phyloP scores from a whole-genome alignment of 1,284 basidiomycete genomes.

The Ustilago crameri region DNA sequence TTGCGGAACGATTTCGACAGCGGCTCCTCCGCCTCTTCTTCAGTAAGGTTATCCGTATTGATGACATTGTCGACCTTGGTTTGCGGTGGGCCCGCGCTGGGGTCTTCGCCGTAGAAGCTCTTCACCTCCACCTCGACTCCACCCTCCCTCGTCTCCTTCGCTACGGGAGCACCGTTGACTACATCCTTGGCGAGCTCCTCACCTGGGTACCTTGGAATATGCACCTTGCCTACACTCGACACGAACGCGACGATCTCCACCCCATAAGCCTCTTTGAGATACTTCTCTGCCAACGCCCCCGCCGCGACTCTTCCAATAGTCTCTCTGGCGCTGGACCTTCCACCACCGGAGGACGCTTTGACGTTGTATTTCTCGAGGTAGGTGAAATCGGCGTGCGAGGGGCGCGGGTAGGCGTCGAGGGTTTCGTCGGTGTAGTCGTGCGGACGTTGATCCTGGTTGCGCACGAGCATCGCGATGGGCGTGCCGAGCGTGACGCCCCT shows the following conservation, averaged over 20 bases:
- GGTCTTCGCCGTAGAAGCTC: slow-evolving; percentile 46
- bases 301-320: slow-evolving; percentile 98
- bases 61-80: slow-evolving; percentile 58
- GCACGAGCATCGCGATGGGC: slow-evolving; percentile 93
- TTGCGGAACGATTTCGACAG: slow-evolving; percentile 84
- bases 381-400: slow-evolving; percentile 97
- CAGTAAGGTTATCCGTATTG: slow-evolving; percentile 72
- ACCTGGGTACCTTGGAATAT: slow-evolving; percentile 72
- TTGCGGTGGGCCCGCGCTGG: slow-evolving; percentile 69
- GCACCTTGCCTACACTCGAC: slow-evolving; percentile 91
- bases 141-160: slow-evolving; percentile 10
- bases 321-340: slow-evolving; percentile 91
- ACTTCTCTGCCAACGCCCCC: slow-evolving; percentile 97
- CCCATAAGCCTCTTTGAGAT: slow-evolving; percentile 85
- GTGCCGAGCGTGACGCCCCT: slow-evolving; percentile 95
- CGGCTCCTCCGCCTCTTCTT: slow-evolving; percentile 80
- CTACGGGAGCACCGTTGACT: slow-evolving; percentile 16
- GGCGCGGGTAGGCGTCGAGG: slow-evolving; percentile 89
- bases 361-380: slow-evolving; percentile 98
- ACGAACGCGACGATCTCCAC: slow-evolving; percentile 98
- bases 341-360: slow-evolving; percentile 96
- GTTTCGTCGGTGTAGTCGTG: slow-evolving; percentile 96
- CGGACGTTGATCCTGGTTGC: slow-evolving; percentile 97
- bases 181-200: slow-evolving; percentile 51
- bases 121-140: slow-evolving; percentile 26